Evolutionary conservation across 148 eudicot genomes (phyloP).

Genomic region (Vaccinium vitisidaea): DNA sequence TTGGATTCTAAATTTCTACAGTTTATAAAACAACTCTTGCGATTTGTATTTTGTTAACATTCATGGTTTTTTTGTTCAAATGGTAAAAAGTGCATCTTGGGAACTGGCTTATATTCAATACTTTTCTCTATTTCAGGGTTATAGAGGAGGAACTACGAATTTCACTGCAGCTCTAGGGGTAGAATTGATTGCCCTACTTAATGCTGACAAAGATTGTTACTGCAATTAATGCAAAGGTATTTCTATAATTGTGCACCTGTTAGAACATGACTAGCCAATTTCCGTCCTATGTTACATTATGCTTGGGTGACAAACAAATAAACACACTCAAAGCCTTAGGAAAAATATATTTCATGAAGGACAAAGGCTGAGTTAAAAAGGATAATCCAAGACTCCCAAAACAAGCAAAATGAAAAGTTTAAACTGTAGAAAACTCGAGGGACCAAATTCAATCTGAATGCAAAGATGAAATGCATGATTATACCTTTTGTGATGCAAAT

Average conservation of each 20-base stretch:
- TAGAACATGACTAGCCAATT: background rate
- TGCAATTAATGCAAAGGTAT: constrained; percentile 6
- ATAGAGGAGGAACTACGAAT: background rate
- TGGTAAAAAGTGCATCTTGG: background rate
- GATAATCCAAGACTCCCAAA: too few relatives aligned
- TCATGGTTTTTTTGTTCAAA: background rate
- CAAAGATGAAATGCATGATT: too few relatives aligned
- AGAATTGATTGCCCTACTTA: background rate
- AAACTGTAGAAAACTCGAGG: too few relatives aligned
- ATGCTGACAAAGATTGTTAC: background rate
- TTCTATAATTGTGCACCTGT: background rate
- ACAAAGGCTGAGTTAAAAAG: too few relatives aligned
- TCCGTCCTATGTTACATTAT: background rate
- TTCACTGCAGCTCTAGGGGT: background rate
- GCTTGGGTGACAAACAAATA: background rate
- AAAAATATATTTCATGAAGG: too few relatives aligned
- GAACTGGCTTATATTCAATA: background rate
- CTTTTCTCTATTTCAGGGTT: background rate
- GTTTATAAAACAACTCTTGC: background rate
- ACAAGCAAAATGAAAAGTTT: too few relatives aligned
- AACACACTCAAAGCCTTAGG: too few relatives aligned
- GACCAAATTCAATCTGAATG: too few relatives aligned
- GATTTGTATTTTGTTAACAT: background rate
- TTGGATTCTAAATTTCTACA: background rate
- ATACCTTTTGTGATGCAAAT: too few relatives aligned